Evolutionary conservation across 768 basidiomycete genomes (phyloP).

Genomic region (Boletus vermiculosoides): DNA sequence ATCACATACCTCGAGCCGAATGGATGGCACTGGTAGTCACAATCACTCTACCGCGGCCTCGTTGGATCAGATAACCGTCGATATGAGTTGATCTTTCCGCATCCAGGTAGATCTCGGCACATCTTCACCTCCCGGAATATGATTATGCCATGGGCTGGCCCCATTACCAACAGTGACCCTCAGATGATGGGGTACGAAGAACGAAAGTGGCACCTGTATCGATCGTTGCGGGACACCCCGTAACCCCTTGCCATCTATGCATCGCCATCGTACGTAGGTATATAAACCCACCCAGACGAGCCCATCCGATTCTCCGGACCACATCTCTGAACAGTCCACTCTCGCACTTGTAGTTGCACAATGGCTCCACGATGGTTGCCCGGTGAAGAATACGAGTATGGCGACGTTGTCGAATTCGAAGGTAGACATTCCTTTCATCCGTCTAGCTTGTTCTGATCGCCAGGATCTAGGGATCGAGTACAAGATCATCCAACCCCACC

Average conservation of each 20-base stretch:
- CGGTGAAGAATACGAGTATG: conserved; percentile 55
- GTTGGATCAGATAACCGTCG: conserved; percentile 29
- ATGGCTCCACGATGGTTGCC: conserved; percentile 60
- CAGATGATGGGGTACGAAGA: background rate
- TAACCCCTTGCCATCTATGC: background rate
- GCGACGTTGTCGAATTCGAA: conserved; percentile 54
- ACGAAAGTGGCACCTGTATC: conserved; percentile 3
- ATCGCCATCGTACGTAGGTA: conserved; percentile 12
- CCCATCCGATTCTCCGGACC: background rate
- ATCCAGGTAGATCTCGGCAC: conserved; percentile 9
- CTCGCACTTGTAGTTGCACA: background rate
- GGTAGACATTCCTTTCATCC: conserved; percentile 35
- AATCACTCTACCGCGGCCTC: conserved; percentile 2
- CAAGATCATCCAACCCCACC: conserved; percentile 71
- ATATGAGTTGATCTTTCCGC: conserved; percentile 10
- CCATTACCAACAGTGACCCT: background rate
- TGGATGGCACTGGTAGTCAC: background rate
- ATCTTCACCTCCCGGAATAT: background rate
- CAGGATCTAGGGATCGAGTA: conserved; percentile 45
- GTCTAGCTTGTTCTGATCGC: conserved; percentile 7
- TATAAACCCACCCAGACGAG: conserved; percentile 16
- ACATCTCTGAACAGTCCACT: conserved; percentile 5
- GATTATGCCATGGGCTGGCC: background rate
- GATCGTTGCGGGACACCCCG: conserved; percentile 6
- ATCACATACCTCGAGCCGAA: background rate